Percentiles rank a stretch among this genome's conserved stretches.
Evolutionary conservation across 1,139 yeast genomes (phyloP).

Genomic region (Debaryomycetaceae sp.): DNA sequence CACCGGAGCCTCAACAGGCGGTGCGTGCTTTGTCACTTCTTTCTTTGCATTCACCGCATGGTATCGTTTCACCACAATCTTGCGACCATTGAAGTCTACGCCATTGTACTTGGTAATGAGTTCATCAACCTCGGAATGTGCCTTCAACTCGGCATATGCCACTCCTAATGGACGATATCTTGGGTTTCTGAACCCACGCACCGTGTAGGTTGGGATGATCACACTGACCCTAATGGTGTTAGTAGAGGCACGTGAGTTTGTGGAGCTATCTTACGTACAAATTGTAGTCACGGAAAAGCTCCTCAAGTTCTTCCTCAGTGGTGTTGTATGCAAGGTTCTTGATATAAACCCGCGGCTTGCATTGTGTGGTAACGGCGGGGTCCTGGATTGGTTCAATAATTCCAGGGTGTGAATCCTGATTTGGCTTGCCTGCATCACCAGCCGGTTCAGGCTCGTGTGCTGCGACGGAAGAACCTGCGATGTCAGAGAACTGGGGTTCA

Average conservation of each 20-base stretch:
- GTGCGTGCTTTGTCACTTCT: constrained; percentile 6
- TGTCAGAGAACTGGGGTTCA: too few relatives aligned
- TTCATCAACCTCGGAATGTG: constrained; percentile 43
- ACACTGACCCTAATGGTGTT: constrained; percentile 21
- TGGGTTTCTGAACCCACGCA: constrained; percentile 38
- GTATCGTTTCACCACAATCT: constrained; percentile 24
- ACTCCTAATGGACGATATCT: constrained; percentile 52
- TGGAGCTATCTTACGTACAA: constrained; percentile 12
- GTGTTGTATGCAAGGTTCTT: constrained; percentile 40
- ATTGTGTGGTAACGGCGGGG: too few relatives aligned
- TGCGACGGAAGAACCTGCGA: too few relatives aligned
- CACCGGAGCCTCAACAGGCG: neutral
- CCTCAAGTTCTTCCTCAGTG: constrained; percentile 40
- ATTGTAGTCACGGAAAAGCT: constrained; percentile 23
- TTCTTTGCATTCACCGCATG: neutral
- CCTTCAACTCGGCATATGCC: constrained; percentile 61
- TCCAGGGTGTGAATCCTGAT: too few relatives aligned
- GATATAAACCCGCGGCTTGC: constrained; percentile 26
- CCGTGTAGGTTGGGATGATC: constrained; percentile 51
- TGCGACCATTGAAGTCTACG: constrained; percentile 32
- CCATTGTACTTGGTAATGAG: constrained; percentile 44
- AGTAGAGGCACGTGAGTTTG: constrained; percentile 11
- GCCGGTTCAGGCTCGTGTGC: too few relatives aligned
- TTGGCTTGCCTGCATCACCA: too few relatives aligned
- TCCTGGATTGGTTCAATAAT: too few relatives aligned